These are phyloP conservation scores for Leucocoprinus sp. DNA, from an alignment of 768 basidiomycete species.

Conservation along the genomic window DNA sequence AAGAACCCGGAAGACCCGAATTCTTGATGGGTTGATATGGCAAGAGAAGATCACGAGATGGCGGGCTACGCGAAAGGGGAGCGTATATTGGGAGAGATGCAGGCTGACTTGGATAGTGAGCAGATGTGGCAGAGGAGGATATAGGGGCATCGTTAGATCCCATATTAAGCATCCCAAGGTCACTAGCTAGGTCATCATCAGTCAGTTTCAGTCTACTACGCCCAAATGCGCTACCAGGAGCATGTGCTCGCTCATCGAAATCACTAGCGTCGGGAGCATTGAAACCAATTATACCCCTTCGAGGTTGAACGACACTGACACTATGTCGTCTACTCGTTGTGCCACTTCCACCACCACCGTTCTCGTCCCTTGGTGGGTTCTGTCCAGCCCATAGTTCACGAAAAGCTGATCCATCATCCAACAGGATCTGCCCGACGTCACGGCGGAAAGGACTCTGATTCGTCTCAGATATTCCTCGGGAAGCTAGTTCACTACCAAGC, in stretches of 20 bases:
- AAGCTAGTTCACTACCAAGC: slow-evolving; percentile 34
- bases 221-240: slow-evolving; percentile 26
- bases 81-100: slow-evolving; percentile 73
- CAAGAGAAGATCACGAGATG: slow-evolving; percentile 41
- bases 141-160: slow-evolving; percentile 32
- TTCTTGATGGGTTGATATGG: slow-evolving; percentile 54
- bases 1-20: slow-evolving; percentile 45
- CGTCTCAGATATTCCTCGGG: slow-evolving; percentile 32
- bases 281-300: slow-evolving; percentile 61
- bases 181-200: slow-evolving; percentile 75
- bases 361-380: slow-evolving; percentile 55
- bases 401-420: slow-evolving; percentile 66
- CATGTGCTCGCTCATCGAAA: slow-evolving; percentile 24
- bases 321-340: slow-evolving; percentile 79
- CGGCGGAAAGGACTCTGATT: slow-evolving; percentile 85
- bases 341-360: slow-evolving; percentile 60
- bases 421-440: slow-evolving; percentile 69
- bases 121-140: slow-evolving; percentile 27
- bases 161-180: slow-evolving; percentile 58
- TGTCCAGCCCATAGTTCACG: slow-evolving; percentile 72
- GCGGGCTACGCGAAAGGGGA: slow-evolving; percentile 56
- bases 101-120: slow-evolving; percentile 54
- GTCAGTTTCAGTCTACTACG: slow-evolving; percentile 60
- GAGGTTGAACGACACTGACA: slow-evolving; percentile 75
- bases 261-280: slow-evolving; percentile 44